Percentiles rank a stretch among this genome's conserved stretches.
phyloP scores from a whole-genome alignment of 148 eudicot genomes.

The Rhododendron henanense region DNA sequence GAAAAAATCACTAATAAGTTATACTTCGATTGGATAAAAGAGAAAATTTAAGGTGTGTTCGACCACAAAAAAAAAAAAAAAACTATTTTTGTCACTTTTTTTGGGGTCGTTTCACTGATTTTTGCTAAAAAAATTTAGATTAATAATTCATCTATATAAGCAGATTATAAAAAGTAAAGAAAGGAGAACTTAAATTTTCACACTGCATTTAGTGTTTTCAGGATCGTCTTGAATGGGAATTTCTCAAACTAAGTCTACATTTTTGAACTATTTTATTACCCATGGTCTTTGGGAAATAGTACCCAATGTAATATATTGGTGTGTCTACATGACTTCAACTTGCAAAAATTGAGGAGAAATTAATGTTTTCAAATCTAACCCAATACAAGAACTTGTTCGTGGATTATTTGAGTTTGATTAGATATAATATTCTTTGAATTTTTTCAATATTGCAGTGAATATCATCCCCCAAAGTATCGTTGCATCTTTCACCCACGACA shows the following conservation, averaged over 20 bases:
- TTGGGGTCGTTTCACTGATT: neutral
- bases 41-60: neutral
- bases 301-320: no score
- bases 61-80: no score
- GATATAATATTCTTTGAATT: neutral
- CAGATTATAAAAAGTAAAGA: neutral
- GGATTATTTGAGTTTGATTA: neutral
- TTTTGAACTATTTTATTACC: no score
- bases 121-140: neutral
- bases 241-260: no score
- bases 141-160: neutral
- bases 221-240: no score
- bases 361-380: no score
- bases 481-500: constrained; percentile 45
- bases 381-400: neutral
- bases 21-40: neutral
- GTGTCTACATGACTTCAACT: no score
- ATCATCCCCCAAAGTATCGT: constrained; percentile 33
- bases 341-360: no score
- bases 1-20: neutral
- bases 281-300: no score
- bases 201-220: no score
- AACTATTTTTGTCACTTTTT: neutral
- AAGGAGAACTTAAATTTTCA: neutral
- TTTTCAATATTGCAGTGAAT: constrained; percentile 15